Evolutionary conservation across 768 basidiomycete species (phyloP).

Genomic region (Rhodosporidiobolus odoratus): DNA sequence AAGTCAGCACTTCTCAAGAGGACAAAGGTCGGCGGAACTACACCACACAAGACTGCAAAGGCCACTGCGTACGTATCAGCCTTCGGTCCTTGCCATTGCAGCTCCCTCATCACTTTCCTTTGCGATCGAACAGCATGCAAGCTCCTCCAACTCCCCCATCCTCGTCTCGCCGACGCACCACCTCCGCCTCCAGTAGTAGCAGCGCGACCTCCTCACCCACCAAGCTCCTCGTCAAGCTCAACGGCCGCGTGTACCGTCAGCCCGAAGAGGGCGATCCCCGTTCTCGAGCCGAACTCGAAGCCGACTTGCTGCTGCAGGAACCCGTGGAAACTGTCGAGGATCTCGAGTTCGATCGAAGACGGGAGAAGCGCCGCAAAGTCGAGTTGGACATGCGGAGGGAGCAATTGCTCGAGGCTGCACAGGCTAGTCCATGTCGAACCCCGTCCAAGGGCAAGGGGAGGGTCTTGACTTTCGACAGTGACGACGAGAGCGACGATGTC

Average conservation of each 20-base stretch:
- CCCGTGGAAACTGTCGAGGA: conserved; percentile 33
- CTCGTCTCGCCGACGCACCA: background rate
- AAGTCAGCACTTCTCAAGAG: background rate
- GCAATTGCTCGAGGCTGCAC: background rate
- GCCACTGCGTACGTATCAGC: background rate
- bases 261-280: conserved; percentile 13
- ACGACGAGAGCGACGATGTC: background rate
- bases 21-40: background rate
- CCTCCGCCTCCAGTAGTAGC: background rate
- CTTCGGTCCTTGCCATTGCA: background rate
- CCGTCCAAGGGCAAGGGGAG: conserved; percentile 9
- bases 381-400: conserved; percentile 19
- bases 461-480: conserved; percentile 6
- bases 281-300: conserved; percentile 8
- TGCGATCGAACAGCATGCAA: background rate
- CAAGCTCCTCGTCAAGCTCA: conserved; percentile 27
- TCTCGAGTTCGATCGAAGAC: background rate
- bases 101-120: background rate
- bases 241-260: conserved; percentile 35
- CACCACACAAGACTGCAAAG: background rate
- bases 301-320: conserved; percentile 25
- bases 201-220: background rate
- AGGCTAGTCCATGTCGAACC: background rate
- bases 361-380: conserved; percentile 12
- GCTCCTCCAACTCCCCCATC: conserved; percentile 26